Base-by-base conservation (phyloP, 2,329 filamentous ascomycete genomes). In the Xylaria hypoxylon region DNA sequence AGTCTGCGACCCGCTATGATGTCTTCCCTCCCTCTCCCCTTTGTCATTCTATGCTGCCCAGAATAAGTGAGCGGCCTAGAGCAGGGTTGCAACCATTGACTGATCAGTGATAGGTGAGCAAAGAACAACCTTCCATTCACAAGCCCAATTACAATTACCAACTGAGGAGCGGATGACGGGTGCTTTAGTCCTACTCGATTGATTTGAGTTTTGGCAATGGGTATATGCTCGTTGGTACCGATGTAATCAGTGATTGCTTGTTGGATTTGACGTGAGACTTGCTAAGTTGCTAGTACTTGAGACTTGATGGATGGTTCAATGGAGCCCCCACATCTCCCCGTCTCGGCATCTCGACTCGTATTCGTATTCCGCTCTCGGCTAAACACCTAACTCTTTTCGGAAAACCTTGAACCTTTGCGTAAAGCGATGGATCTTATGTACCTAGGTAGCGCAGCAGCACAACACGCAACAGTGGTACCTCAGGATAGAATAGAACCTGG, bases 281-380 rank as follows among this genome's bases (percentile, higher is more conserved):
- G 5, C 28, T 8, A 38, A 13, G 33, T n/a, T n/a, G 33, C 5
- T 38, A 11, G 5, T 10, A 38, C 35, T 38, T 15, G 2, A 38
- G 35, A 38, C 11, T 11, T 33, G 19, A 53, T 19, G 19, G 13
- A 15, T 26, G 24, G 42, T 42, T 11, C 24, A 31, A 33, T 17
- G 15, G 28, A 7, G 3, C 40, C 15, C 47, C 33, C 35, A 15
- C 24, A n/a, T 31, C n/a, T 48, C 38, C n/a, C n/a, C n/a, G n/a
- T n/a, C n/a, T n/a, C n/a, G n/a, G 15, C 24, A n/a, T 31, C n/a
- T 48, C 38, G 19, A 38, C 52, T 65, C 65, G 65, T 68, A 68
- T 65, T 68, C 65, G 65, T 68, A 68, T 68, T 68, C 57, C 4
- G 7, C 17, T 8, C 35, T 50, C 17, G 38, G 42, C n/a, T 57